Conservation (phyloP, 176 grass and related monocot genomes). For the Phyllostachys edulis region DNA sequence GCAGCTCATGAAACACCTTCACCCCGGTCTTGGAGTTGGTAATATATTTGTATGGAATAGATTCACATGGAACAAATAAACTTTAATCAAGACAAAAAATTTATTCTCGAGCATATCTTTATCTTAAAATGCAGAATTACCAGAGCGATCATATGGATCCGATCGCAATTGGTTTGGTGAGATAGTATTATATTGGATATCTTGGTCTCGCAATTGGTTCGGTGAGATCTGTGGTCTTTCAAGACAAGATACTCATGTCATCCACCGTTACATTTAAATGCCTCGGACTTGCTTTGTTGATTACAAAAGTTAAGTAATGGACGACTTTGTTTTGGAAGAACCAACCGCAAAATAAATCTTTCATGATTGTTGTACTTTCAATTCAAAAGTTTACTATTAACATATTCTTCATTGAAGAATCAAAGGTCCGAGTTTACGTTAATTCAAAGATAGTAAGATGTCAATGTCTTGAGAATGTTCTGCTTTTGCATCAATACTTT, state of each 20-base stretch:
- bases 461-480: no score
- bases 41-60: slow-evolving; percentile 22
- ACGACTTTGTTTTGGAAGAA: not conserved
- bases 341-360: not conserved
- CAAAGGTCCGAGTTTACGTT: no score
- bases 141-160: slow-evolving; percentile 89
- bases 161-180: slow-evolving; percentile 98
- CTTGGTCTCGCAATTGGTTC: no score
- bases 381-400: not conserved
- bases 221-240: no score
- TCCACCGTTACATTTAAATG: not conserved
- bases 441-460: no score
- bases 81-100: not conserved
- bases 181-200: no score
- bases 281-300: not conserved
- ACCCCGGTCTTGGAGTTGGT: slow-evolving; percentile 87
- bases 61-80: not conserved
- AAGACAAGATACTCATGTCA: not conserved
- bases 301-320: not conserved
- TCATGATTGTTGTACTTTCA: not conserved
- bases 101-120: not conserved
- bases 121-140: slow-evolving; percentile 54
- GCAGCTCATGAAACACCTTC: slow-evolving; percentile 81
- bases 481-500: no score
- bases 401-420: no score